Percentiles rank a stretch among this genome's conserved stretches.
Conservation (phyloP, 129 eudicot species). For the Tagetes patula region DNA sequence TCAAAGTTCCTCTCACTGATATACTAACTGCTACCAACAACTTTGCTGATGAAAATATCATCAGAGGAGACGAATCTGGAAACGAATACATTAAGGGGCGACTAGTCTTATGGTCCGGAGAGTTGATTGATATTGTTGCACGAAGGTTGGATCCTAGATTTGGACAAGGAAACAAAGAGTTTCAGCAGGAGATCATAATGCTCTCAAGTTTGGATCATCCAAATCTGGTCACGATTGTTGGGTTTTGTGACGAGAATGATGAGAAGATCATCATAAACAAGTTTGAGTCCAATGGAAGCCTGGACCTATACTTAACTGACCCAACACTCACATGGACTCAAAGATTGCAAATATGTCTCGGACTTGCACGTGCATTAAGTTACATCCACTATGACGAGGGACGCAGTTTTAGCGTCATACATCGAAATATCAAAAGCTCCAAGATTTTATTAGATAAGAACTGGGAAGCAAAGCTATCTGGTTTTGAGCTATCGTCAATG, state of each 20-base stretch:
- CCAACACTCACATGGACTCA: constrained; percentile 22
- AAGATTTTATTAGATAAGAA: background rate
- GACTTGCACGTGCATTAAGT: background rate
- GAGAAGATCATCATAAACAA: background rate
- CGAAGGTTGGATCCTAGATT: background rate
- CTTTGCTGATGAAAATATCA: background rate
- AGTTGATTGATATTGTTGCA: background rate
- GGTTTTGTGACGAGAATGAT: constrained; percentile 1
- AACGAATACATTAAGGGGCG: background rate
- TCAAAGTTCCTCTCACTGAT: background rate
- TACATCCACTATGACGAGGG: background rate
- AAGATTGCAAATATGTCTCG: constrained; percentile 13
- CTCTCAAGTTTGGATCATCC: background rate
- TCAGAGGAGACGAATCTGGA: background rate
- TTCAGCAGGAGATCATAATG: background rate
- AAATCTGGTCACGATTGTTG: constrained; percentile 9
- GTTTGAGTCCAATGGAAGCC: background rate
- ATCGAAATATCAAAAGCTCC: background rate
- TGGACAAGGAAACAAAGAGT: background rate
- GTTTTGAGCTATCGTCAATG: background rate
- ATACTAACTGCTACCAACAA: constrained; percentile 5
- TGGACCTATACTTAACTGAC: background rate
- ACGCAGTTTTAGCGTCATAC: background rate
- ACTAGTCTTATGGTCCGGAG: background rate
- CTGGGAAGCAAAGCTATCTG: constrained; percentile 11